Evolutionary conservation across 768 basidiomycete genomes (phyloP), one percentile per base, ranked within the genome.

Genomic region (Podaxis sp.): DNA sequence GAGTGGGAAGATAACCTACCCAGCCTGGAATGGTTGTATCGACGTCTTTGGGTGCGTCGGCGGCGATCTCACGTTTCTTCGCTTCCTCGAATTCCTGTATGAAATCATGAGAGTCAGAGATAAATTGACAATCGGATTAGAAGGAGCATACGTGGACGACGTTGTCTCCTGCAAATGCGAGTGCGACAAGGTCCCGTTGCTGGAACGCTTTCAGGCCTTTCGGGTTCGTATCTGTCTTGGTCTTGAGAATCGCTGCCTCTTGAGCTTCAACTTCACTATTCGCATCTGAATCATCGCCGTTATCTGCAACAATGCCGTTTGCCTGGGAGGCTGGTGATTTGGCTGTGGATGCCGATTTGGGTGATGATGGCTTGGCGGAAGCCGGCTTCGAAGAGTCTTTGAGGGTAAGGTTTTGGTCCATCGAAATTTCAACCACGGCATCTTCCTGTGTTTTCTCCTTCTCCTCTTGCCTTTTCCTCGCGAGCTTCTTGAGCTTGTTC

Each of bases 161-260:
- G 66, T 98, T 93, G 73, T 99, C 97, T 2, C 94, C 96, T 1
- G 96, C 96, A 77, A 99, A 99, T 0, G 97, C 97, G 59, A 87
- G 86, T 1, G 95, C 92, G 12, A 99, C 95, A 12, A 98, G 80
- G 66, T 98, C 94, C 41, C 93, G 82, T 73, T 98, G 96, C 72
- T 91, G 81, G 75, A 98, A 94, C 0, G 91, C 90, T 57, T 81
- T 83, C 0, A 85, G 71, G 24, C 77, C 77, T 71, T 79, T 85
- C 60, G 71, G 77, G 69, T 82, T 87, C 47, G 73, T 69, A 66
- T 77, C 84, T 57, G 66, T 58, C 55, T 73, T 71, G 22, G 57
- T 29, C 13, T 62, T 56, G 33, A 65, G 56, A 1, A 82, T 68
- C 0, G 69, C 69, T 49, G 76, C 75, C 68, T 91, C 90, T 67